phyloP scores from a whole-genome alignment of 148 eudicot genomes.

The Silene latifolia region DNA sequence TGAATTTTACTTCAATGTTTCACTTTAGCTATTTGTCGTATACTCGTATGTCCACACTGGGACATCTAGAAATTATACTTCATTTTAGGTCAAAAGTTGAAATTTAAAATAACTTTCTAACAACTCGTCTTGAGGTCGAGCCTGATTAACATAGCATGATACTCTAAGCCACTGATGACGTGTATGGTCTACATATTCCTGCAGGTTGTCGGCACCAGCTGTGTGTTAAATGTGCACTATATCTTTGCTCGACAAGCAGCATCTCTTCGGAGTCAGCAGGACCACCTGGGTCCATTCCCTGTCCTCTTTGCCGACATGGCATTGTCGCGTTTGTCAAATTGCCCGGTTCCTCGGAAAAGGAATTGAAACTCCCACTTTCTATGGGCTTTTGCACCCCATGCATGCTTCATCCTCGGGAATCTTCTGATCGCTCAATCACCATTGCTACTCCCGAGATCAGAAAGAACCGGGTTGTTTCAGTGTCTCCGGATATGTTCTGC shows the following conservation, averaged over 20 bases:
- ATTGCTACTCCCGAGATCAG: constrained; percentile 48
- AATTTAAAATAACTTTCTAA: too few species aligned
- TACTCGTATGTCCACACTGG: neutral
- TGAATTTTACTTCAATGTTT: neutral
- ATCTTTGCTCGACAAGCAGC: constrained; percentile 82
- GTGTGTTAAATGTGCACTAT: constrained; percentile 92
- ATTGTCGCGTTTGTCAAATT: constrained; percentile 60
- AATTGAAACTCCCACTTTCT: constrained; percentile 58
- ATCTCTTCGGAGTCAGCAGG: constrained; percentile 52
- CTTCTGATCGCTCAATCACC: constrained; percentile 38
- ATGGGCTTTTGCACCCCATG: constrained; percentile 84
- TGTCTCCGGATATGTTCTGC: constrained; percentile 77
- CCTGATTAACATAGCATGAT: neutral
- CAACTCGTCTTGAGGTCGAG: too few species aligned
- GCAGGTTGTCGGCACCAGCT: constrained; percentile 88
- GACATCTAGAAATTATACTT: too few species aligned
- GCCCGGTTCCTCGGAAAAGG: constrained; percentile 61
- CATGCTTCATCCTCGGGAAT: constrained; percentile 75
- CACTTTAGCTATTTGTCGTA: neutral
- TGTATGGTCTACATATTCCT: neutral
- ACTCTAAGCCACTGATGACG: neutral
- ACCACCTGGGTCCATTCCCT: constrained; percentile 91
- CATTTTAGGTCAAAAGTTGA: neutral
- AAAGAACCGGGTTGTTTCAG: constrained; percentile 66
- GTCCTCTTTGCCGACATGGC: constrained; percentile 87